Percentiles rank a stretch among this genome's conserved stretches.
phyloP scores from a whole-genome alignment of 2,329 filamentous ascomycete genomes.

The Coniochaeta ligniaria region DNA sequence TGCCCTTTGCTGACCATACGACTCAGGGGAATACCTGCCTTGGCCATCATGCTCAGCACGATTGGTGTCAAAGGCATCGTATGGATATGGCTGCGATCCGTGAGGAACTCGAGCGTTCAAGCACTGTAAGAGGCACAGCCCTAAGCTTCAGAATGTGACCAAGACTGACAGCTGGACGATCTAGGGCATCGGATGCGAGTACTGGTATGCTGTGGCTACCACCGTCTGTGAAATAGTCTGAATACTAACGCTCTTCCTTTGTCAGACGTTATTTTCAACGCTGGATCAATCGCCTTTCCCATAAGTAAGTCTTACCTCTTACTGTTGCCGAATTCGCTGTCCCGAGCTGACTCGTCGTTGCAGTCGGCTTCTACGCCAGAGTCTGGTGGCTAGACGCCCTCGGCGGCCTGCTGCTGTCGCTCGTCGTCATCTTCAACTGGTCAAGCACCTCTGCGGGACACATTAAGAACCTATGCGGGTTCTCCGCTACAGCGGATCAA shows the following conservation, averaged over 20 bases:
- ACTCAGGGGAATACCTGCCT: constrained; percentile 53
- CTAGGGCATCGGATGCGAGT: constrained; percentile 20
- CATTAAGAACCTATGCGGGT: constrained; percentile 73
- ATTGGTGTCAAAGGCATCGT: constrained; percentile 75
- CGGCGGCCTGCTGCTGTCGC: constrained; percentile 70
- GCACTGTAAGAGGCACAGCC: constrained; percentile 47
- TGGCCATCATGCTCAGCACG: constrained; percentile 74
- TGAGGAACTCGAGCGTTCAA: constrained; percentile 80
- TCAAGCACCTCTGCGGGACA: constrained; percentile 65
- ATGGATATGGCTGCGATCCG: constrained; percentile 82
- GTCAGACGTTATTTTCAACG: constrained; percentile 75
- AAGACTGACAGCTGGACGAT: neutral
- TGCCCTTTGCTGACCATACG: constrained; percentile 3
- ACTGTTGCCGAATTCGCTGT: neutral
- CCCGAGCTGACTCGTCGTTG: neutral
- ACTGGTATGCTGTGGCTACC: constrained; percentile 11
- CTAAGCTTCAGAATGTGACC: neutral
- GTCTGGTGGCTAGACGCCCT: constrained; percentile 82
- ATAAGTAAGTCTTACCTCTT: constrained; percentile 39
- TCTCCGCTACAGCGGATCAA: constrained; percentile 71
- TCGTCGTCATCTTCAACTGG: constrained; percentile 78
- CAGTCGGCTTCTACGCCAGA: constrained; percentile 64
- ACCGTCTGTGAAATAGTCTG: neutral
- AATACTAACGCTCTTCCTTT: neutral
- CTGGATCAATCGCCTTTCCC: constrained; percentile 81